Evolutionary conservation across 2,329 filamentous ascomycete genomes (phyloP).

Genomic region (Metarhizium album): DNA sequence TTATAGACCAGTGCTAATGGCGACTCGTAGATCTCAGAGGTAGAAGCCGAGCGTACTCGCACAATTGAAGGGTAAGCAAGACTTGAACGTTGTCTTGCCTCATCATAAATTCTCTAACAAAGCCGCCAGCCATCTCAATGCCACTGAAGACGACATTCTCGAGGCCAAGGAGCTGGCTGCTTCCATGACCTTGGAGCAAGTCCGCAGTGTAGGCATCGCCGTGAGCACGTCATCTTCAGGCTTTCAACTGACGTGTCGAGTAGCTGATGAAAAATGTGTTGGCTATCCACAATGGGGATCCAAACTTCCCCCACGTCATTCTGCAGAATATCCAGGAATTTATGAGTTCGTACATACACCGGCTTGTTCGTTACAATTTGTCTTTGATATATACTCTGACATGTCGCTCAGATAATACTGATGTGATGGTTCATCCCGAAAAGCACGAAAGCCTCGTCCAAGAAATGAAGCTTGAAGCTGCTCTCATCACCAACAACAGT

Average conservation of each 20-base stretch:
- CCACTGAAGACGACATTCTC: conserved; percentile 32
- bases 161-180: conserved; percentile 29
- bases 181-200: conserved; percentile 23
- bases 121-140: conserved; percentile 18
- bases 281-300: conserved; percentile 24
- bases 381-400: not conserved
- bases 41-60: not conserved
- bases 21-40: not conserved
- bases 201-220: conserved; percentile 15
- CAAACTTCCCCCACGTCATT: conserved; percentile 25
- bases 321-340: conserved; percentile 27
- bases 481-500: conserved; percentile 40
- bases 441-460: conserved; percentile 29
- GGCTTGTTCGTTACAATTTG: not conserved
- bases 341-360: conserved; percentile 15
- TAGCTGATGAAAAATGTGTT: conserved; percentile 25
- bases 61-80: conserved; percentile 2
- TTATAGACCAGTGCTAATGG: not conserved
- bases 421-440: conserved; percentile 24
- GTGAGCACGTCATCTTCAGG: no score
- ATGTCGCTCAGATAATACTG: conserved; percentile 14
- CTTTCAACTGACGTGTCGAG: not conserved
- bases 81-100: not conserved
- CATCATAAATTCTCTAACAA: not conserved
- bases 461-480: conserved; percentile 42